phyloP scores from a whole-genome alignment of 768 basidiomycete species.

The Paxillus involutus region DNA sequence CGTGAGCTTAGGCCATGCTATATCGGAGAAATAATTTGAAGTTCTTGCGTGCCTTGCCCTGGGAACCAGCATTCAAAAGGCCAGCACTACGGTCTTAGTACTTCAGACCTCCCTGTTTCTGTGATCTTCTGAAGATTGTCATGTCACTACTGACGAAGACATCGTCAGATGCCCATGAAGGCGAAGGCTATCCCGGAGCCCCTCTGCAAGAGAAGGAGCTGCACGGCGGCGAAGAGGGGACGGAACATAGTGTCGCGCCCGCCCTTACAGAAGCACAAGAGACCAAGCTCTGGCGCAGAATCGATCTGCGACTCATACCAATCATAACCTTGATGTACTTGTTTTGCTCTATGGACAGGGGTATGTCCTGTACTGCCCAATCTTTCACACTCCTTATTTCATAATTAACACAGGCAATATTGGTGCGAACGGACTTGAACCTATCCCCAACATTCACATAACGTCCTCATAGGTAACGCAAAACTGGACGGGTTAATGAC shows the following conservation, averaged over 20 bases:
- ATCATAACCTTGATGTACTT: slow-evolving; percentile 62
- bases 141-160: no score
- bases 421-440: slow-evolving; percentile 31
- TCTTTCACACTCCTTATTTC: not conserved
- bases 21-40: no score
- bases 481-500: slow-evolving; percentile 59
- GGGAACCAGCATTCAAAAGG: no score
- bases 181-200: no score
- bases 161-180: no score
- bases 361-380: slow-evolving; percentile 26
- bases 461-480: slow-evolving; percentile 50
- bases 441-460: not conserved
- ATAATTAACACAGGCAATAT: slow-evolving; percentile 46
- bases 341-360: slow-evolving; percentile 64
- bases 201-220: not conserved
- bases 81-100: no score
- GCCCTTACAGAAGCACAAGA: slow-evolving; percentile 40
- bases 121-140: no score
- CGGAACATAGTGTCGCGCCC: not conserved
- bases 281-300: slow-evolving; percentile 53
- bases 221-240: not conserved
- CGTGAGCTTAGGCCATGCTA: no score
- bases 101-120: no score
- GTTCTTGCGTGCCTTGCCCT: no score
- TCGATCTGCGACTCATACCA: slow-evolving; percentile 58